Evolutionary conservation across 2,329 filamentous ascomycete genomes (phyloP).

Genomic region (Cryoendolithus antarcticus): DNA sequence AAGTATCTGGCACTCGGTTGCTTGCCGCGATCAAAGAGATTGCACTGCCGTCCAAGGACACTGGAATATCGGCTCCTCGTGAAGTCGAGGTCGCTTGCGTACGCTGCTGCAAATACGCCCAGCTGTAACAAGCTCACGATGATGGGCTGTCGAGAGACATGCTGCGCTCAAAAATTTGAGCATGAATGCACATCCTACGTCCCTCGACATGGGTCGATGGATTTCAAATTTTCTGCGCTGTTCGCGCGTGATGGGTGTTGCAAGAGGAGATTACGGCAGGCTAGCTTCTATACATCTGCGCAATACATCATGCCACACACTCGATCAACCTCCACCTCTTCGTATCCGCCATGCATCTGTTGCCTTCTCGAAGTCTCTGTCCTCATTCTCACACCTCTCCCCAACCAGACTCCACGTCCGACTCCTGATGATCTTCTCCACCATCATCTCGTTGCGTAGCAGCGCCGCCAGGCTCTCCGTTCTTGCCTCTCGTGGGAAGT

Average conservation of each 20-base stretch:
- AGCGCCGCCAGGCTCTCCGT: constrained; percentile 67
- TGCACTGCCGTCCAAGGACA: too few species aligned
- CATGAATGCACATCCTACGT: too few species aligned
- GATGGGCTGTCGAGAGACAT: too few species aligned
- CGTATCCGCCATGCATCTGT: constrained; percentile 47
- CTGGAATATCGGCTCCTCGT: too few species aligned
- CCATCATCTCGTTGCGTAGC: constrained; percentile 60
- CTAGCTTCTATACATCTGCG: background rate
- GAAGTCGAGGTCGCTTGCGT: too few species aligned
- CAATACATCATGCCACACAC: too few species aligned
- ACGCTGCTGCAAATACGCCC: too few species aligned
- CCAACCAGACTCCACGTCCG: constrained; percentile 71
- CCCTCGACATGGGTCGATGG: too few species aligned
- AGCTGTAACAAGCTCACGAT: too few species aligned
- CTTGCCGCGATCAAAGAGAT: too few species aligned
- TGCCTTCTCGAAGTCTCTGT: constrained; percentile 50
- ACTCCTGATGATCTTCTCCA: constrained; percentile 67
- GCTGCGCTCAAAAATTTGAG: too few species aligned
- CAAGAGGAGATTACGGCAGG: background rate
- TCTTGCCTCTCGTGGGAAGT: constrained; percentile 65
- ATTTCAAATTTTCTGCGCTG: background rate
- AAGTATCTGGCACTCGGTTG: too few species aligned
- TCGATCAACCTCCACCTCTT: background rate
- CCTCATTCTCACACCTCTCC: constrained; percentile 56
- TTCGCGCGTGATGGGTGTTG: background rate